These are phyloP conservation scores for Metschnikowia anglica DNA, from an alignment of 805 yeast species.

Conservation along the genomic window DNA sequence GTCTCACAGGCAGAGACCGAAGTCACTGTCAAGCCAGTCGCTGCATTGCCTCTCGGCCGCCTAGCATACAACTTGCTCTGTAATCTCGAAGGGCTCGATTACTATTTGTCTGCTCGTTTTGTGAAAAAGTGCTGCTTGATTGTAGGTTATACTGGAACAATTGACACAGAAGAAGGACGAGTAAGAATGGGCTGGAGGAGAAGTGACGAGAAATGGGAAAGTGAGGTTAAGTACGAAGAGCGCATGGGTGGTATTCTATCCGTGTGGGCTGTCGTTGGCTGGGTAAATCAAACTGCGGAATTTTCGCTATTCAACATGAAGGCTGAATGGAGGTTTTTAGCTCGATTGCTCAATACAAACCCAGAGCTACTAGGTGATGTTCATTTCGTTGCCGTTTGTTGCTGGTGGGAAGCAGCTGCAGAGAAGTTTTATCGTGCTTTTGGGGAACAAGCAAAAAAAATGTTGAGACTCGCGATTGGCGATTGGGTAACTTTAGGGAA, in stretches of 20 bases:
- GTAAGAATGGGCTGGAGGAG: slow-evolving; percentile 85
- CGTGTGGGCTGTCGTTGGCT: slow-evolving; percentile 72
- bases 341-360: slow-evolving; percentile 65
- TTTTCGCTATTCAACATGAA: slow-evolving; percentile 36
- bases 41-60: slow-evolving; percentile 77
- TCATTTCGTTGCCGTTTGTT: slow-evolving; percentile 68
- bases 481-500: slow-evolving; percentile 55
- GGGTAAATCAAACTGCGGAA: slow-evolving; percentile 28
- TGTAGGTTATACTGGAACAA: slow-evolving; percentile 74
- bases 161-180: slow-evolving; percentile 82
- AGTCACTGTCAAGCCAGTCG: slow-evolving; percentile 71
- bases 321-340: slow-evolving; percentile 65
- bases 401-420: slow-evolving; percentile 93
- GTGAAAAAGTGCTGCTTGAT: slow-evolving; percentile 89
- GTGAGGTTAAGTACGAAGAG: slow-evolving; percentile 73
- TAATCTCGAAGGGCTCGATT: slow-evolving; percentile 49
- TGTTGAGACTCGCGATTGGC: slow-evolving; percentile 47
- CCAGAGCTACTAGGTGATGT: slow-evolving; percentile 53
- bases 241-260: slow-evolving; percentile 84
- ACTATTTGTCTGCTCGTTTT: slow-evolving; percentile 70
- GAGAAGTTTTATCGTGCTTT: slow-evolving; percentile 52
- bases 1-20: slow-evolving; percentile 93
- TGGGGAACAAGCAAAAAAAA: slow-evolving; percentile 68
- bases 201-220: slow-evolving; percentile 50
- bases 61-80: slow-evolving; percentile 56